Base-by-base conservation (phyloP, 495 filamentous ascomycete species). In the Collariella sp. region DNA sequence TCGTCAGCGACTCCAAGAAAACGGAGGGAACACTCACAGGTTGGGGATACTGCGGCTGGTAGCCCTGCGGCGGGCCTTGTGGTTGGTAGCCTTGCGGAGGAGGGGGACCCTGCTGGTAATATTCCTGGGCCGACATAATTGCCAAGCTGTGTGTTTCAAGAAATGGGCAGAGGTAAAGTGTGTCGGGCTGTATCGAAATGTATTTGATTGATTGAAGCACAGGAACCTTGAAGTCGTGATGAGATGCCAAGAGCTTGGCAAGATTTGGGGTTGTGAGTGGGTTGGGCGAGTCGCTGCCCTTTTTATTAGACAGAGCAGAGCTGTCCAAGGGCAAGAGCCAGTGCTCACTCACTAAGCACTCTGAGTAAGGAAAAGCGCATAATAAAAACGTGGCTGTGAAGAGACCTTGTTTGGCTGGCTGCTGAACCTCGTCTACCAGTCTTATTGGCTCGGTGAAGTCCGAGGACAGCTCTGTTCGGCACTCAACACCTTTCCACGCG, bases 101-200 rank as follows among this genome's bases (percentile, higher is more conserved):
- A 16, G 55, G 52, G 5, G 59, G 61, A 16, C 61, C 61, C 49
- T 64, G 62, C 44, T 68, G 62, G 43, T 68, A 68, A 47, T 68
- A 68, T 31, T 68, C 57, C 20, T 60, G 57, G 26, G 66, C 64
- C 6, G 66, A 68, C 66, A 68, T 31, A 9, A 31, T 68, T 34
- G 33, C 52, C 34, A 46, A 54, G 34, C 23, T 20, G 15, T 53
- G 13, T 9, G 26, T 9, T 19, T 4, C 7, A 13, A 13, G 35
- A 38, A n/a, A 38, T 5, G 11, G 35, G n/a, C n/a, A 38, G 12
- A n/a, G 11, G 11, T 3, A 3, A n/a, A 5, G 11, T 3, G 35
- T 13, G 35, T n/a, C 35, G 35, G 35, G 3, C 11, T 34, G 33
- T 7, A 7, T 6, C 7, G 6, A 34, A 34, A 34, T 13, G n/a